phyloP scores from a whole-genome alignment of 805 yeast species.

The Pichia heedii region DNA sequence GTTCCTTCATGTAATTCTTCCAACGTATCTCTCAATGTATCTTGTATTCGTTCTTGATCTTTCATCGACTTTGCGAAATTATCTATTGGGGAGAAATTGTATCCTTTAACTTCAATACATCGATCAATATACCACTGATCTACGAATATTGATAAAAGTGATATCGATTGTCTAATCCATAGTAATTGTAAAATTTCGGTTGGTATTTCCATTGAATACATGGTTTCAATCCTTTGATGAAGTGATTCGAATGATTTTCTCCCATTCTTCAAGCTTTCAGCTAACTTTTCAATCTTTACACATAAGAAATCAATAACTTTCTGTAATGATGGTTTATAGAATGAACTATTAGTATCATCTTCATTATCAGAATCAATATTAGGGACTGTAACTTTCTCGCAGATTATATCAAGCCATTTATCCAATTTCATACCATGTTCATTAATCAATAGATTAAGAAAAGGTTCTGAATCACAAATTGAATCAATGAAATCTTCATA shows the following conservation, averaged over 20 bases:
- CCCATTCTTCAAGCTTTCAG: neutral
- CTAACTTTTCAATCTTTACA: constrained; percentile 14
- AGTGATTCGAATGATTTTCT: constrained; percentile 8
- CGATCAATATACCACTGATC: constrained; percentile 21
- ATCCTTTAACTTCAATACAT: constrained; percentile 1
- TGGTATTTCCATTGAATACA: constrained; percentile 1
- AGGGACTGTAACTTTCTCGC: constrained; percentile 26
- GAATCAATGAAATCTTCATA: constrained; percentile 35
- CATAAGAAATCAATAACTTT: constrained; percentile 33
- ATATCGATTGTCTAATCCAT: constrained; percentile 34
- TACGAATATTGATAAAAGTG: constrained; percentile 39
- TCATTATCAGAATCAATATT: constrained; percentile 24
- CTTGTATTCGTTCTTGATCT: constrained; percentile 15
- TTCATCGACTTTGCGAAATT: constrained; percentile 13
- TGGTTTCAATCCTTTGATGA: neutral
- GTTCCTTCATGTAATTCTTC: constrained; percentile 24
- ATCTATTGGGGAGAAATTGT: constrained; percentile 16
- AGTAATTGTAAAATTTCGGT: constrained; percentile 9
- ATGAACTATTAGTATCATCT: constrained; percentile 34
- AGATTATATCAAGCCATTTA: constrained; percentile 17
- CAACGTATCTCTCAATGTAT: constrained; percentile 26
- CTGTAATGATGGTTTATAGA: constrained; percentile 34
- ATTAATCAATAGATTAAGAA: neutral
- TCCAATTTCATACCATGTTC: neutral
- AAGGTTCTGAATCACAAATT: constrained; percentile 8